These are phyloP conservation scores for Coniella vitis DNA, from an alignment of 2,329 filamentous ascomycete species.

Conservation along the genomic window DNA sequence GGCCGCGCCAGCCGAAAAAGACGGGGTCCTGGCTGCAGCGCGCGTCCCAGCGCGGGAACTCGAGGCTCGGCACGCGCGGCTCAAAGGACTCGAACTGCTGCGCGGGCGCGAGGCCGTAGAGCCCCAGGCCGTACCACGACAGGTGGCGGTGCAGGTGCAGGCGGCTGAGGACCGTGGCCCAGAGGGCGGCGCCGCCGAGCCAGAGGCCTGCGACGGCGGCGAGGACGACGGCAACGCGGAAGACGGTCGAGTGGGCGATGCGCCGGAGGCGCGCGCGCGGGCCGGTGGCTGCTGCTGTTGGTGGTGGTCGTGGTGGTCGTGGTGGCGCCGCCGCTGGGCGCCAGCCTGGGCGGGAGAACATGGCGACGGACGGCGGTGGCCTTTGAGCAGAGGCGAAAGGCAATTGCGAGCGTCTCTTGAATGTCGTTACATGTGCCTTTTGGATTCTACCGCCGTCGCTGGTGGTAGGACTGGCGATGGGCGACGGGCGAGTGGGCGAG, in stretches of 20 bases:
- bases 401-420: too few relatives aligned
- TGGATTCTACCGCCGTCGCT: too few relatives aligned
- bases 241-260: not conserved
- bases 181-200: conserved; percentile 5
- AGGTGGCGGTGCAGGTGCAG: conserved; percentile 13
- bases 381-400: too few relatives aligned
- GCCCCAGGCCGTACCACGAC: conserved; percentile 13
- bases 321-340: too few relatives aligned
- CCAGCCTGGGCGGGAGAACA: not conserved
- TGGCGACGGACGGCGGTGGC: not conserved
- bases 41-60: conserved; percentile 17
- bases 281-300: not conserved
- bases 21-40: conserved; percentile 16
- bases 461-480: too few relatives aligned
- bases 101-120: conserved; percentile 12
- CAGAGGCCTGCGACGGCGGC: conserved; percentile 1
- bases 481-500: too few relatives aligned
- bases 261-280: not conserved
- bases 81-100: conserved; percentile 15
- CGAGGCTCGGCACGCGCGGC: conserved; percentile 10
- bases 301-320: not conserved
- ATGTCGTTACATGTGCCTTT: too few relatives aligned
- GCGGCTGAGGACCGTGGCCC: conserved; percentile 7
- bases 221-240: conserved; percentile 1
- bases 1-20: conserved; percentile 16